Base-by-base conservation (phyloP, 768 basidiomycete genomes). In the Rhodosporidiobolus odoratus region DNA sequence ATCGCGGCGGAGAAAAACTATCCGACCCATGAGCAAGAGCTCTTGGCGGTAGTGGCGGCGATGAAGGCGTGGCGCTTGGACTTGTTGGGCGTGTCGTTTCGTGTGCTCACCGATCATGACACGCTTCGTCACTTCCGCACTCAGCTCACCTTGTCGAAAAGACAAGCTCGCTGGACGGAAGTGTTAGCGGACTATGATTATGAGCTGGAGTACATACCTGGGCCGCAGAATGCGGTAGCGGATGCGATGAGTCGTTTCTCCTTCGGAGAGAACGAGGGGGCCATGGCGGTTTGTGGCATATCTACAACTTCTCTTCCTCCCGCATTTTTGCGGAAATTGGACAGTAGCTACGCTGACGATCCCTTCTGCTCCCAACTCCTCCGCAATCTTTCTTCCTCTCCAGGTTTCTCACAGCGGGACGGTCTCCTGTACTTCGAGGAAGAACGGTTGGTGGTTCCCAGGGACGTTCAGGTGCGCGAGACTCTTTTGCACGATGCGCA, bases 391-490 rank as follows among this genome's bases (percentile, higher is more conserved):
- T 12, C 13, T 17, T 65, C 64, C 7, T 23, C 45, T 8, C 56
- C 63, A 3, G 40, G 34, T 3, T 41, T 35, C 25, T 37, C 37
- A 12, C 40, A 2, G 12, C 6, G 15, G 48, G 40, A 37, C n/a
- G 48, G 38, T 6, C 12, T 52, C 15, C 65, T 79, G 7, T 54
- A 72, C 10, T 78, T 67, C 50, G 35, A 77, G 10, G 68, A 65
- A 19, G 56, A 74, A 23, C 54, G 77, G 4, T 67, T 79, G 10
- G 60, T 76, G 30, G 69, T 79, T 35, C 78, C 79, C 4, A 32
- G 50, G 25, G 66, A 52, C 25, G 15, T 17, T 1, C 30, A 30
- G 25, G 5, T 68, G 13, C 38, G n/a, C n/a, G 61, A 68, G 53
- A 37, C 54, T 40, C 21, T 69, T 23, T n/a, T 69, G 5, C 62